These are phyloP conservation scores for Aspergillus aculeatus DNA, from an alignment of 2,329 filamentous ascomycete species.

Conservation along the genomic window DNA sequence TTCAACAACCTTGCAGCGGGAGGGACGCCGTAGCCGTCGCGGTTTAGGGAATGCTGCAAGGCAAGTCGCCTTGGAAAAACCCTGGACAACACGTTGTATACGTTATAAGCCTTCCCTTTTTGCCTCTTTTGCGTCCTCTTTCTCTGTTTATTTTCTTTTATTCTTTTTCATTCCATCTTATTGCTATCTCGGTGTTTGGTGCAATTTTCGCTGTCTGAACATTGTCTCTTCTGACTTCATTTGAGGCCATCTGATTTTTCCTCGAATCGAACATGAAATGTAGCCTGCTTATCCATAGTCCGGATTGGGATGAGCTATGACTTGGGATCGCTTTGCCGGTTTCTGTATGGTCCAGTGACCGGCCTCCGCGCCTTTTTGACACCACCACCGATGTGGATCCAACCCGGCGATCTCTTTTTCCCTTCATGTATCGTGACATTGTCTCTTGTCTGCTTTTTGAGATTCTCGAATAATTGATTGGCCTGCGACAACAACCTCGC, in stretches of 20 bases:
- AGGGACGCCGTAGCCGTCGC: constrained; percentile 14
- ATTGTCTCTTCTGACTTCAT: background rate
- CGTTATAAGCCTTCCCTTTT: background rate
- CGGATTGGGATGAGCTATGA: constrained; percentile 22
- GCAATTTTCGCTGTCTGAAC: background rate
- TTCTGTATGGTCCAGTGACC: constrained; percentile 11
- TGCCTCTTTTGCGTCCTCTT: background rate
- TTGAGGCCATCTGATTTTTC: background rate
- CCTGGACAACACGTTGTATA: background rate
- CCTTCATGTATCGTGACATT: constrained; percentile 3
- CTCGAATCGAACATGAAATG: background rate
- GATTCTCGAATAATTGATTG: background rate
- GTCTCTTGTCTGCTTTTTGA: background rate
- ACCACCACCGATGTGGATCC: constrained; percentile 25
- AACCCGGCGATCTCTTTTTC: constrained; percentile 22
- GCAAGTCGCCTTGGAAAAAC: background rate
- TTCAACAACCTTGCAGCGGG: constrained; percentile 19
- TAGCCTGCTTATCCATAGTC: background rate
- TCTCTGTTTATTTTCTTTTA: background rate
- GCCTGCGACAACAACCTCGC: background rate
- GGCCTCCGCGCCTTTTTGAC: constrained; percentile 19
- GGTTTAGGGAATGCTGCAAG: constrained; percentile 7
- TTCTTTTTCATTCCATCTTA: too few species aligned
- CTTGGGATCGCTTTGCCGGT: constrained; percentile 6
- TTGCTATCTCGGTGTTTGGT: too few species aligned